These are phyloP conservation scores for Cephaloascus fragrans DNA, from an alignment of 805 yeast species.

Conservation along the genomic window DNA sequence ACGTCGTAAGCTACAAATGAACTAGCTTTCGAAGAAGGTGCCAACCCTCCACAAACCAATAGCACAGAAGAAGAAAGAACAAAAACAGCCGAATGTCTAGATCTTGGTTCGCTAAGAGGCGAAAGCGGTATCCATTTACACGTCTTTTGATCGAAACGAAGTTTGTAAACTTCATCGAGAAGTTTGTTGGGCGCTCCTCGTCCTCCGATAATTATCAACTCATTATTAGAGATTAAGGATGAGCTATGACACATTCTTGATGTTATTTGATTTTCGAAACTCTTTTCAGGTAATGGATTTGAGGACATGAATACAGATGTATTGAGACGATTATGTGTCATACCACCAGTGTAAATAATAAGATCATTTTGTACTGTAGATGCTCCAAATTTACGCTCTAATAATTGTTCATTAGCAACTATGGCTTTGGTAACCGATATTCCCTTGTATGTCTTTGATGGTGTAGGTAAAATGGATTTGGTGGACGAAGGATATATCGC, in stretches of 20 bases:
- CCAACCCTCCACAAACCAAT: conserved; percentile 43
- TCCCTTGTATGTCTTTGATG: conserved; percentile 3
- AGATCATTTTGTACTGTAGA: conserved; percentile 12
- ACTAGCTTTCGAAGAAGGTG: conserved; percentile 1
- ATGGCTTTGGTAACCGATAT: conserved; percentile 1
- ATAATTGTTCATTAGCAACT: background rate
- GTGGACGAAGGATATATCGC: conserved; percentile 3
- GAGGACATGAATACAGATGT: conserved; percentile 3
- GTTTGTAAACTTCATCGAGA: conserved; percentile 20
- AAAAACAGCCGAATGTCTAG: conserved; percentile 37
- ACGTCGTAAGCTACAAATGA: conserved; percentile 13
- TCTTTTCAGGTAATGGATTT: conserved; percentile 2
- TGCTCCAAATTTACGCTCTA: conserved; percentile 34
- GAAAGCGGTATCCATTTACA: conserved; percentile 29
- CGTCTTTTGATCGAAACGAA: conserved; percentile 4
- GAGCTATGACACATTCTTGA: conserved; percentile 55
- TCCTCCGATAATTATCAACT: conserved; percentile 50
- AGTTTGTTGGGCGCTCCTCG: conserved; percentile 47
- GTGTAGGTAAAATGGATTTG: conserved; percentile 4
- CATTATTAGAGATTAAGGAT: conserved; percentile 17
- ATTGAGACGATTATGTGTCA: conserved; percentile 15
- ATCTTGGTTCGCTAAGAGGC: conserved; percentile 34
- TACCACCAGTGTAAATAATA: conserved; percentile 24
- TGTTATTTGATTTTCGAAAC: conserved; percentile 6
- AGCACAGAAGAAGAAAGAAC: conserved; percentile 14